Conservation (phyloP, 495 filamentous ascomycete genomes). For the Xylaria castorea region DNA sequence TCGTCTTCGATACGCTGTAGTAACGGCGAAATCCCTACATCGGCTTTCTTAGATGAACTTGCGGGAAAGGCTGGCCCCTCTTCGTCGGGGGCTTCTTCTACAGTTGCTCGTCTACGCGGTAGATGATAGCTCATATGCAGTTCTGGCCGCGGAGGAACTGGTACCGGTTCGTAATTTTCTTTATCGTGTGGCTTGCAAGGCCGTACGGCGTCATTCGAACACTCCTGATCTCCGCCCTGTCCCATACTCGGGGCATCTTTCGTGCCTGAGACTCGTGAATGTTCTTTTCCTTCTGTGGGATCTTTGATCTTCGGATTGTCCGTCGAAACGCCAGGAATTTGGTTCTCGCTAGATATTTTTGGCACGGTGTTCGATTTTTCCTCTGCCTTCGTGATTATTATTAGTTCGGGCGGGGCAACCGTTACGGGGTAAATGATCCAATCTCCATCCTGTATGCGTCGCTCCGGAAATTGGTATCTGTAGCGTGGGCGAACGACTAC, state of each 20-base stretch:
- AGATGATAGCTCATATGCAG: neutral
- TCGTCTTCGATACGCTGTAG: neutral
- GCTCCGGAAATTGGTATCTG: neutral
- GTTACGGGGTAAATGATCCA: neutral
- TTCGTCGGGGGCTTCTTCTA: slow-evolving; percentile 7
- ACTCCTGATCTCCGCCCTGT: neutral
- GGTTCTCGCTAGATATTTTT: too few species aligned
- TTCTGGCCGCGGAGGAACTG: neutral
- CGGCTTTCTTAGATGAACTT: neutral
- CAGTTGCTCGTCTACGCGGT: neutral
- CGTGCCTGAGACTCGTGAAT: too few species aligned
- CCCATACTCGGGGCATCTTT: neutral
- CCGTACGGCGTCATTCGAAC: neutral
- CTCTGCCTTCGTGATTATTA: too few species aligned
- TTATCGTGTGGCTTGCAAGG: neutral
- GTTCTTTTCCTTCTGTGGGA: neutral
- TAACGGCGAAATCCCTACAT: neutral
- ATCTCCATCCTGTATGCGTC: slow-evolving; percentile 13
- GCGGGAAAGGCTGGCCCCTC: neutral
- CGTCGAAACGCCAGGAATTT: neutral
- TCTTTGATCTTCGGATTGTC: neutral
- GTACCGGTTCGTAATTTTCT: neutral
- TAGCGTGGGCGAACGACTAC: too few species aligned
- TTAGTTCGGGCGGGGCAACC: neutral
- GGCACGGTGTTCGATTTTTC: neutral